Evolutionary conservation across 2,329 filamentous ascomycete genomes (phyloP).

Genomic region (Rhynchosporium graminicola): DNA sequence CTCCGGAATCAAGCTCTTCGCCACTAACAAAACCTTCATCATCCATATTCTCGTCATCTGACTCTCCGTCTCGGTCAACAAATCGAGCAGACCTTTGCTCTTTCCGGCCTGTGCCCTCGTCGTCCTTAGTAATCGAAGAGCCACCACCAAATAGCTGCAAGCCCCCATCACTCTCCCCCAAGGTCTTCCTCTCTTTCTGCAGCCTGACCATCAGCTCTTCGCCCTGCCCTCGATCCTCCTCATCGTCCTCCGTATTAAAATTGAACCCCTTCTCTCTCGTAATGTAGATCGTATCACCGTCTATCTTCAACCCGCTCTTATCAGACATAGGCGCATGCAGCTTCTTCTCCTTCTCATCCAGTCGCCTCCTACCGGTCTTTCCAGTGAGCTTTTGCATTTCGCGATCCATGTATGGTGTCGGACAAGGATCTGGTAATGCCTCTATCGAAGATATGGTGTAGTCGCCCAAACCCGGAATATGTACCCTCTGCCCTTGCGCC

Average conservation of each 20-base stretch:
- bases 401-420: slow-evolving; percentile 88
- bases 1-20: slow-evolving; percentile 47
- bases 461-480: slow-evolving; percentile 91
- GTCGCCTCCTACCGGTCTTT: slow-evolving; percentile 74
- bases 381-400: slow-evolving; percentile 81
- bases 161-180: slow-evolving; percentile 80
- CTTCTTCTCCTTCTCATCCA: slow-evolving; percentile 96
- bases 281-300: slow-evolving; percentile 95
- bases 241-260: slow-evolving; percentile 68
- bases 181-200: slow-evolving; percentile 76
- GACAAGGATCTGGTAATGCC: slow-evolving; percentile 88
- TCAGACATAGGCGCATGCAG: slow-evolving; percentile 98
- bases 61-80: slow-evolving; percentile 59
- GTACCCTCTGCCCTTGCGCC: slow-evolving; percentile 79
- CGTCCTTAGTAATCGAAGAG: slow-evolving; percentile 62
- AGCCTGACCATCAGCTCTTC: slow-evolving; percentile 92
- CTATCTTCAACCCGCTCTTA: slow-evolving; percentile 91
- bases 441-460: slow-evolving; percentile 83
- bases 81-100: slow-evolving; percentile 59
- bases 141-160: slow-evolving; percentile 85
- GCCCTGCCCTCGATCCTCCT: slow-evolving; percentile 80
- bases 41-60: slow-evolving; percentile 59
- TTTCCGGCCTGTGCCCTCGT: slow-evolving; percentile 63
- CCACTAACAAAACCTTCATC: slow-evolving; percentile 44
- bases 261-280: slow-evolving; percentile 70